Base-by-base conservation (phyloP, 805 yeast genomes). In the Yarrowia sp. region DNA sequence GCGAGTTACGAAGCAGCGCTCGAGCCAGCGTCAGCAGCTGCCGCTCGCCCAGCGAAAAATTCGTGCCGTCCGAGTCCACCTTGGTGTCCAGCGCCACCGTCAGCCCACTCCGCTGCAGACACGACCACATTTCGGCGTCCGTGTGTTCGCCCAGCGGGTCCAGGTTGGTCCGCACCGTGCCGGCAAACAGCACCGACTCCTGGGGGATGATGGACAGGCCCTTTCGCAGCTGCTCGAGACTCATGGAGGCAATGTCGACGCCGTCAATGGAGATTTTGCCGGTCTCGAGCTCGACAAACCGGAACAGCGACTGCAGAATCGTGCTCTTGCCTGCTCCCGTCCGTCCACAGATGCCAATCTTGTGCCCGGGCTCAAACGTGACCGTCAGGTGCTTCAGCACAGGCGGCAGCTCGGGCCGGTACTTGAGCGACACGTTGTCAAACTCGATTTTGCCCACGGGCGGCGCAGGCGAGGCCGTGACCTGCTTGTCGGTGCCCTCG, bases 251-350 rank as follows among this genome's bases (percentile, higher is more conserved):
- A 67, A 88, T 88, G 74, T 90, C 87, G 42, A 89, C 75, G 5
- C 87, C 94, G 78, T 92, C 97, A 74, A 91, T 88, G 2, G 73
- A 69, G 59, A 91, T 86, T 12, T 72, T 70, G 12, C 90, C 90
- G 8, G 79, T 75, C 32, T 79, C 78, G 41, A 88, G 77, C 74
- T 91, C 96, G 52, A 84, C 80, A 41, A 90, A 79, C 71, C 96
- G 82, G 77, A 87, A 90, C 65, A 90, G 78, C 0, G 91, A 89
- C 43, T 86, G 82, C 87, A 89, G 86, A 68, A 90, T 86, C 0
- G 93, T 86, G 12, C 91, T 86, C 75, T 90, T 90, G 59, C 97
- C 97, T 5, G 97, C 96, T 74, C 97, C 97, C 0, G 97, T 91
- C 75, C 97, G 84, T 52, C 97, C 97, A 81, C 94, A 89, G 67